Base-by-base conservation (phyloP, 2,329 filamentous ascomycete genomes). In the Huntiella savannae region DNA sequence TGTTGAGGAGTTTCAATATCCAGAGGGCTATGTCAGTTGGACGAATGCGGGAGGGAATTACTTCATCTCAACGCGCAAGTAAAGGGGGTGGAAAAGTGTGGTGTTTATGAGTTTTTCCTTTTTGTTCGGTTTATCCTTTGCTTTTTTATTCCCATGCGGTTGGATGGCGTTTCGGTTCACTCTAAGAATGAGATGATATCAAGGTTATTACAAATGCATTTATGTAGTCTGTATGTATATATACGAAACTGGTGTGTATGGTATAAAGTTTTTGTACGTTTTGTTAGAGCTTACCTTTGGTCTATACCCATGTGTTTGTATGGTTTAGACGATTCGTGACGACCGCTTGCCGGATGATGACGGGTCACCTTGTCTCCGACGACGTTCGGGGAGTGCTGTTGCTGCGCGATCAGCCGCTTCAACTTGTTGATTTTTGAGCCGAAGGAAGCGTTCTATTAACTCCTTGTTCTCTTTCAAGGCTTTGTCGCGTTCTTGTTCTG, bases 381-480 rank as follows among this genome's bases (percentile, higher is more conserved):
- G 79, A 94, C 87, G 52, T 75, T 43, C 34, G 5, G 40, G 46
- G 15, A 43, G 40, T 10, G n/a, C 32, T 28, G 17, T 7, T 16
- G 10, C 6, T 22, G 15, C n/a, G 33, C 41, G 4, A 15, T 44
- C 13, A 16, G 22, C 34, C 7, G 46, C 19, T n/a, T 38, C 78
- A 47, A 91, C 82, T 8, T 83, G 88, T 64, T 95, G 87, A 57
- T 79, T 73, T 3, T 91, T 91, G 52, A 80, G 71, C 57, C 75
- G 77, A 81, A 96, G 87, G 85, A 87, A 96, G 46, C 91, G 71
- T 59, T 86, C 80, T 45, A 95, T 77, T 47, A 98, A 68, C 53
- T 94, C 82, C 57, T 83, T 78, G 58, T 96, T 96, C 59, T 96
- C 91, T 49, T 69, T 71, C 57, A 77, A 74, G 52, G 93, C 65